A percentile compares a stretch with the other conserved stretches of the same genome.
Conservation (phyloP, 352 stramenopile species). For the Globisporangium spinosum region DNA sequence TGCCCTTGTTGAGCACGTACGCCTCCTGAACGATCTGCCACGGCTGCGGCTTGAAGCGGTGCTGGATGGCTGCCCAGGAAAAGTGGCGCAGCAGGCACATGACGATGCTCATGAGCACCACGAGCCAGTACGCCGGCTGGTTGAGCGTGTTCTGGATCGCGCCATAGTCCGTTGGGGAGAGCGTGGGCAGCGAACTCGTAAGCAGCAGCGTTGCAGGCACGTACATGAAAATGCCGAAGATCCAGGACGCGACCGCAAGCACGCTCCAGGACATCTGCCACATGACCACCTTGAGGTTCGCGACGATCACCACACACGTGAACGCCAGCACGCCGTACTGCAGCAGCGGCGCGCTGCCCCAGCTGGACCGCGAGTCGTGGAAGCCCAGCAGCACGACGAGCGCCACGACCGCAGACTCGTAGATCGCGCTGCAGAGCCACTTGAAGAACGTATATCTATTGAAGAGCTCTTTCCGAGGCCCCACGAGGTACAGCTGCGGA, state of each 20-base stretch:
- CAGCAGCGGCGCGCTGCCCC: slow-evolving; percentile 85
- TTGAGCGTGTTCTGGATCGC: slow-evolving; percentile 73
- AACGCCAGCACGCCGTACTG: slow-evolving; percentile 92
- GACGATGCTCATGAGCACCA: slow-evolving; percentile 50
- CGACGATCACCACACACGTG: slow-evolving; percentile 90
- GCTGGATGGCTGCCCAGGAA: slow-evolving; percentile 66
- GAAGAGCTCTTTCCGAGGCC: slow-evolving; percentile 72
- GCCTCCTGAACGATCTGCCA: slow-evolving; percentile 84
- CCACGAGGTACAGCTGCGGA: slow-evolving; percentile 76
- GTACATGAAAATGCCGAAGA: slow-evolving; percentile 61
- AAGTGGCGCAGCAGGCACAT: slow-evolving; percentile 66
- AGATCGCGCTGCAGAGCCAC: slow-evolving; percentile 81
- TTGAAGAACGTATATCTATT: slow-evolving; percentile 83
- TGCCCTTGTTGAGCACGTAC: slow-evolving; percentile 38
- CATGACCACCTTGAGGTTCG: slow-evolving; percentile 90
- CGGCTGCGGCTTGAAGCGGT: slow-evolving; percentile 63
- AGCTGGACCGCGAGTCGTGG: slow-evolving; percentile 63
- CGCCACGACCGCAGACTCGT: slow-evolving; percentile 56
- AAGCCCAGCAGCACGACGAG: slow-evolving; percentile 70
- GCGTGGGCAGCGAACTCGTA: slow-evolving; percentile 54
- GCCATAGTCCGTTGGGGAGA: slow-evolving; percentile 68
- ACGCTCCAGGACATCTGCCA: slow-evolving; percentile 80
- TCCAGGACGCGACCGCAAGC: slow-evolving; percentile 44
- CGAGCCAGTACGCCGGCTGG: slow-evolving; percentile 65
- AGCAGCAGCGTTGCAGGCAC: slow-evolving; percentile 56